Evolutionary conservation across 2,329 filamentous ascomycete species (phyloP).

Genomic region (Plectosphaerella cucumerina): DNA sequence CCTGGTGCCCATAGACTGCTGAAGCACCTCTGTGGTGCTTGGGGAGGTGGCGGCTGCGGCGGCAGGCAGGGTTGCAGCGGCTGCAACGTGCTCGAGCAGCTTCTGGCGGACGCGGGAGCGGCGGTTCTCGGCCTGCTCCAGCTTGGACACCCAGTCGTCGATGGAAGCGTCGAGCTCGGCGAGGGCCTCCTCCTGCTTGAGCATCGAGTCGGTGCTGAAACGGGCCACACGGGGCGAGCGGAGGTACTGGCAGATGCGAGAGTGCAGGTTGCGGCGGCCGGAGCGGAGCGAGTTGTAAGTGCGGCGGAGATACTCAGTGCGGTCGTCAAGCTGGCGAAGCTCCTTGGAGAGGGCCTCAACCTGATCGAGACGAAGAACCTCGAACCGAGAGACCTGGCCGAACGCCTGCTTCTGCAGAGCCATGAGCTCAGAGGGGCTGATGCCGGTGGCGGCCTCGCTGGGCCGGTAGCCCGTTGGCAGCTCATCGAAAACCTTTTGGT

Average conservation of each 20-base stretch:
- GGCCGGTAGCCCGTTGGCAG: slow-evolving; percentile 56
- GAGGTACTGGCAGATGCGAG: slow-evolving; percentile 72
- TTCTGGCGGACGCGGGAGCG: slow-evolving; percentile 73
- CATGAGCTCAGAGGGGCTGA: slow-evolving; percentile 44
- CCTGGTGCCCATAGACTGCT: slow-evolving; percentile 35
- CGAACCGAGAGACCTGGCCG: slow-evolving; percentile 59
- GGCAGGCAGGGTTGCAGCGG: slow-evolving; percentile 53
- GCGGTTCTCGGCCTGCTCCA: slow-evolving; percentile 77
- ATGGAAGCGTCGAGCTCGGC: slow-evolving; percentile 73
- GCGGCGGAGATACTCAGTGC: slow-evolving; percentile 72
- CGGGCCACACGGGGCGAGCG: slow-evolving; percentile 65
- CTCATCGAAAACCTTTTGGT: slow-evolving; percentile 54
- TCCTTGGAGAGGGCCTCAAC: slow-evolving; percentile 49
- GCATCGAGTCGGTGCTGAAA: slow-evolving; percentile 69
- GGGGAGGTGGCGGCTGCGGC: slow-evolving; percentile 21
- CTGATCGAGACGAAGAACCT: slow-evolving; percentile 58
- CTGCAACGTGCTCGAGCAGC: slow-evolving; percentile 76
- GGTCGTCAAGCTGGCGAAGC: slow-evolving; percentile 70
- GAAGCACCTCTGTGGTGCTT: slow-evolving; percentile 33
- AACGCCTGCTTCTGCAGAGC: slow-evolving; percentile 56
- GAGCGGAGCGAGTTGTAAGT: slow-evolving; percentile 71
- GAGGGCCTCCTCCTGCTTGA: slow-evolving; percentile 77
- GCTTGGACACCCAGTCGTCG: slow-evolving; percentile 74
- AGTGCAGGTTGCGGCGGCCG: slow-evolving; percentile 73
- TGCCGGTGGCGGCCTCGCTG: slow-evolving; percentile 42